A percentile compares a stretch with the other conserved stretches of the same genome.
phyloP scores from a whole-genome alignment of 768 basidiomycete species.

The Xerocomellus chrysenteron region DNA sequence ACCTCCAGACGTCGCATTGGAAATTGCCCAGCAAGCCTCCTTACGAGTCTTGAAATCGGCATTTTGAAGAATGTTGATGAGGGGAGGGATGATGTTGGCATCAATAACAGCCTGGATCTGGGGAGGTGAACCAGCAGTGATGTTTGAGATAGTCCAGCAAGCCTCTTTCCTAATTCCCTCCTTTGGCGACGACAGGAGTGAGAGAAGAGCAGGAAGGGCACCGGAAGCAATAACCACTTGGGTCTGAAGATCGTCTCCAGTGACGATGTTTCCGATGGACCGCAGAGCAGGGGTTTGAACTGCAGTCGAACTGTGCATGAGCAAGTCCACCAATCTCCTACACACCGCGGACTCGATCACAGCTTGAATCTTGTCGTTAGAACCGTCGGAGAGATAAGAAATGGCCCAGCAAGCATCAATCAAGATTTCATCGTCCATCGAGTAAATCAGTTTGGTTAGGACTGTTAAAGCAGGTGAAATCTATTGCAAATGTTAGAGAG shows the following conservation, averaged over 20 bases:
- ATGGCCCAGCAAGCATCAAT: constrained; percentile 99
- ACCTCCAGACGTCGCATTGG: constrained; percentile 97
- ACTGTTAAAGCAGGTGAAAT: constrained; percentile 97
- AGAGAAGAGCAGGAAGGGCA: constrained; percentile 90
- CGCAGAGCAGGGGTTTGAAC: constrained; percentile 98
- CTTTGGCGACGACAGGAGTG: constrained; percentile 92
- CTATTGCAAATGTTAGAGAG: constrained; percentile 42
- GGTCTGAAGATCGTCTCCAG: constrained; percentile 98
- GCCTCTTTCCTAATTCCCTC: constrained; percentile 99
- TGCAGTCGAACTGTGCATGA: constrained; percentile 92
- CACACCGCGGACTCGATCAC: constrained; percentile 99
- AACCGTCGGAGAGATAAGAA: constrained; percentile 97
- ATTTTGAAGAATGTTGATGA: constrained; percentile 96
- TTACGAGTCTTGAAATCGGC: constrained; percentile 99
- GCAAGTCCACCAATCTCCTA: constrained; percentile 92
- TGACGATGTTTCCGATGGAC: constrained; percentile 98
- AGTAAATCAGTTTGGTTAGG: constrained; percentile 97
- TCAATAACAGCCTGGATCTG: constrained; percentile 98
- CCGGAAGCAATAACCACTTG: constrained; percentile 99
- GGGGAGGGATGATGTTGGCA: constrained; percentile 95
- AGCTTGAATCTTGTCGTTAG: constrained; percentile 99
- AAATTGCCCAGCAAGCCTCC: constrained; percentile 99
- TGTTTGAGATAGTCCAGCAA: constrained; percentile 99
- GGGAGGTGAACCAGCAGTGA: constrained; percentile 94
- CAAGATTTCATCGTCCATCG: constrained; percentile 96